These are phyloP conservation scores for Melaleuca quinquenervia DNA, from an alignment of 345 rosid genomes.

Conservation along the genomic window DNA sequence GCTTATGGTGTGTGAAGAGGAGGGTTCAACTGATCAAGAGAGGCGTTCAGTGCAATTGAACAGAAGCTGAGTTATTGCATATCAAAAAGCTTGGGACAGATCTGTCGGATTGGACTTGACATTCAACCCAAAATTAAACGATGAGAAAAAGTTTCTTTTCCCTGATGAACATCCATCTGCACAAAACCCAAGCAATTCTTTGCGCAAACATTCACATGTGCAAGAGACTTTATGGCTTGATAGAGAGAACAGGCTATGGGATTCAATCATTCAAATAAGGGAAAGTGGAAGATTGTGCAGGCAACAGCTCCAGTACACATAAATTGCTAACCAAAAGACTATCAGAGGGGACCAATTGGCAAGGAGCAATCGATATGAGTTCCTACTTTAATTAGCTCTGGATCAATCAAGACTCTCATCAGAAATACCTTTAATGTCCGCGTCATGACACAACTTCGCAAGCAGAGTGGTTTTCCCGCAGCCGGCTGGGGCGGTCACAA, in stretches of 20 bases:
- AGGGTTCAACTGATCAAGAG: neutral
- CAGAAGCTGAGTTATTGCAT: neutral
- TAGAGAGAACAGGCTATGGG: neutral
- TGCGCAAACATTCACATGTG: neutral
- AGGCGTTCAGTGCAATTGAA: neutral
- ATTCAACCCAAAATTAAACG: neutral
- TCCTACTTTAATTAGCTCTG: neutral
- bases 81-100: no score
- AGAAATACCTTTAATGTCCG: constrained; percentile 1
- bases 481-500: neutral
- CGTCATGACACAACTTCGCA: neutral
- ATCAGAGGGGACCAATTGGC: neutral
- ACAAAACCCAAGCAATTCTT: neutral
- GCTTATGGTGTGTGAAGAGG: neutral
- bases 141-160: neutral
- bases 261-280: neutral
- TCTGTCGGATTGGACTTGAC: neutral
- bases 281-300: neutral
- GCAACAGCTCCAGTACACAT: neutral
- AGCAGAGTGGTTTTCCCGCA: constrained; percentile 1
- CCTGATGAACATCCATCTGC: neutral
- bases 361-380: neutral
- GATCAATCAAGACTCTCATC: neutral
- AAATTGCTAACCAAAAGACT: neutral
- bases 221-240: neutral